phyloP scores from a whole-genome alignment of 345 rosid genomes.

The Gynandropsis gynandra region DNA sequence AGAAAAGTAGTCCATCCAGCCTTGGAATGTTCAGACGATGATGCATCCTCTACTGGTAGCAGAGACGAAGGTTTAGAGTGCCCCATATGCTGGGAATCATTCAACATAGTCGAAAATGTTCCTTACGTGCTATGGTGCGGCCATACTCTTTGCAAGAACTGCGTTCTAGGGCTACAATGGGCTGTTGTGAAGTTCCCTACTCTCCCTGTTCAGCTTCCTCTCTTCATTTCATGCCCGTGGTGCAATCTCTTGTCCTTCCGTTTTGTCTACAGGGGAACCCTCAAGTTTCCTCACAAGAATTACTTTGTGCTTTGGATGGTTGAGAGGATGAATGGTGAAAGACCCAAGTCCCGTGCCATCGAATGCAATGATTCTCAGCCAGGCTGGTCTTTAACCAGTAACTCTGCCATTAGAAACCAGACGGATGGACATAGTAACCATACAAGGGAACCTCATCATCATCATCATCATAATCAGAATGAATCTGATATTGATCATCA shows the following conservation, averaged over 20 bases:
- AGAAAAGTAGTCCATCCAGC: slow-evolving; percentile 28
- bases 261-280: slow-evolving; percentile 60
- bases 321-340: slow-evolving; percentile 77
- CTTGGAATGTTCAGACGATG: slow-evolving; percentile 70
- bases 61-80: slow-evolving; percentile 81
- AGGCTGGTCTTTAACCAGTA: slow-evolving; percentile 28
- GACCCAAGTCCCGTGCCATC: slow-evolving; percentile 35
- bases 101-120: slow-evolving; percentile 86
- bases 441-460: slow-evolving; percentile 33
- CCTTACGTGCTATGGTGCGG: slow-evolving; percentile 94
- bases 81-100: slow-evolving; percentile 86
- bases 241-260: slow-evolving; percentile 77
- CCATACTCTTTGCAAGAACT: slow-evolving; percentile 81
- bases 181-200: slow-evolving; percentile 70
- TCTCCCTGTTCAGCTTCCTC: slow-evolving; percentile 74
- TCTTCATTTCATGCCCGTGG: slow-evolving; percentile 89
- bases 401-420: slow-evolving; percentile 28
- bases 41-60: slow-evolving; percentile 45
- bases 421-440: slow-evolving; percentile 20
- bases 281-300: slow-evolving; percentile 78
- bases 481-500: slow-evolving; percentile 24
- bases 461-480: slow-evolving; percentile 23
- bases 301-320: slow-evolving; percentile 94
- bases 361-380: slow-evolving; percentile 31
- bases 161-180: slow-evolving; percentile 74